Evolutionary conservation across 2,329 filamentous ascomycete species (phyloP).

Genomic region (Aureobasidium sp.): DNA sequence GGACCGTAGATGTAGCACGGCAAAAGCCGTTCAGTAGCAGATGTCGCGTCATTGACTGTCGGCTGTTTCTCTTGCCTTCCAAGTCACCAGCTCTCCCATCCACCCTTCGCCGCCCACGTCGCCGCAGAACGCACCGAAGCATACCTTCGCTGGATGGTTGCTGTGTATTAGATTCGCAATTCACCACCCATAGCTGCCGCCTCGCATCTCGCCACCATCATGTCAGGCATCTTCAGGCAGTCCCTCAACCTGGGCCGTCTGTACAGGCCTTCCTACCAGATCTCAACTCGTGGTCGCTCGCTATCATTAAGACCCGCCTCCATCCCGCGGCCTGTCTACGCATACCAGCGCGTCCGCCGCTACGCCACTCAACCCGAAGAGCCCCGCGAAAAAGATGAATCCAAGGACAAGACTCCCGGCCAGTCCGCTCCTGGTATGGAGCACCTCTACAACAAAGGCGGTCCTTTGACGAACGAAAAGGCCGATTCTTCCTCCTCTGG

Average conservation of each 20-base stretch:
- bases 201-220: conserved; percentile 19
- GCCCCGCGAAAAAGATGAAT: conserved; percentile 37
- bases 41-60: conserved; percentile 14
- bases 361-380: conserved; percentile 41
- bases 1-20: no score
- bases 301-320: conserved; percentile 32
- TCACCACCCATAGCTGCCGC: neutral
- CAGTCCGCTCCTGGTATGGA: conserved; percentile 38
- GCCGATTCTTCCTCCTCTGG: conserved; percentile 24
- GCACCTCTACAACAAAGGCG: conserved; percentile 39
- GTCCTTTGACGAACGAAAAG: conserved; percentile 34
- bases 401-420: conserved; percentile 30
- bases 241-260: conserved; percentile 29
- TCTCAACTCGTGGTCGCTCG: conserved; percentile 29
- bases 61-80: conserved; percentile 13
- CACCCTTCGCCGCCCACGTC: neutral
- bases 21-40: neutral
- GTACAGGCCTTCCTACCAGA: conserved; percentile 29
- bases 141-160: conserved; percentile 11
- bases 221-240: conserved; percentile 31
- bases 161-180: neutral
- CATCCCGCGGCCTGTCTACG: conserved; percentile 37
- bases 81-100: neutral
- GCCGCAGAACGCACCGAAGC: neutral
- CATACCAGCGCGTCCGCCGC: conserved; percentile 36